Percentiles rank a stretch among this genome's conserved stretches.
These are phyloP conservation scores for Elsinoe perseae DNA, from an alignment of 2,329 filamentous ascomycete genomes.

Conservation along the genomic window DNA sequence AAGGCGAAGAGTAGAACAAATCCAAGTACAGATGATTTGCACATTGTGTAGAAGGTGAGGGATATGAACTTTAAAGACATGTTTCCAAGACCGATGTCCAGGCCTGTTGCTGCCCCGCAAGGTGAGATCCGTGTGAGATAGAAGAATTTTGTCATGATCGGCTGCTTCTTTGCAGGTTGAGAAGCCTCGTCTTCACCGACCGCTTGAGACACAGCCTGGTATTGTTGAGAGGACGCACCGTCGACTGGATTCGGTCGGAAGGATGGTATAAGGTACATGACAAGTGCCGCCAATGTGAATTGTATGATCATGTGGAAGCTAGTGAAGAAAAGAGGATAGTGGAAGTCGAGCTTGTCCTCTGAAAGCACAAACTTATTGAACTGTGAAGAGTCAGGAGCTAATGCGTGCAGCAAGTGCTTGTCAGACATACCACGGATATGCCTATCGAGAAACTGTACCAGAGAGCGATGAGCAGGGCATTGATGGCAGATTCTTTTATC, in stretches of 20 bases:
- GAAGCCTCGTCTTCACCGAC: neutral
- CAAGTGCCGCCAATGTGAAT: conserved; percentile 67
- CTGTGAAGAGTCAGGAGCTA: conserved; percentile 37
- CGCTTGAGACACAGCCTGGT: conserved; percentile 17
- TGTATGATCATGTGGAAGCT: conserved; percentile 94
- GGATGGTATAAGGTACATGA: conserved; percentile 75
- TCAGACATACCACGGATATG: conserved; percentile 71
- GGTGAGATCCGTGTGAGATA: conserved; percentile 88
- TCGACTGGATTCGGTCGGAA: conserved; percentile 55
- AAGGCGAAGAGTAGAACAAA: conserved; percentile 96
- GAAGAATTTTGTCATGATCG: conserved; percentile 76
- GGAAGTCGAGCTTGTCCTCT: conserved; percentile 74
- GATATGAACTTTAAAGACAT: conserved; percentile 94
- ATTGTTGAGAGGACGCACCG: conserved; percentile 20
- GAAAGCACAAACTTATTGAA: conserved; percentile 99
- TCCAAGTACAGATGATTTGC: conserved; percentile 90
- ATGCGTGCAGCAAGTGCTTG: neutral
- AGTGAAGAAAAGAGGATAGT: conserved; percentile 91
- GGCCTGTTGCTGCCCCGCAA: conserved; percentile 82
- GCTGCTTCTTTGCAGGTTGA: conserved; percentile 39
- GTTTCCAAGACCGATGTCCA: conserved; percentile 94
- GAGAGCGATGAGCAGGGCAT: conserved; percentile 70
- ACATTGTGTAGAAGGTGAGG: conserved; percentile 98
- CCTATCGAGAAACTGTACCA: conserved; percentile 91
- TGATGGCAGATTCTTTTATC: conserved; percentile 60